These are phyloP conservation scores for Eucalyptus viminalis DNA, from an alignment of 345 rosid species.

Conservation along the genomic window DNA sequence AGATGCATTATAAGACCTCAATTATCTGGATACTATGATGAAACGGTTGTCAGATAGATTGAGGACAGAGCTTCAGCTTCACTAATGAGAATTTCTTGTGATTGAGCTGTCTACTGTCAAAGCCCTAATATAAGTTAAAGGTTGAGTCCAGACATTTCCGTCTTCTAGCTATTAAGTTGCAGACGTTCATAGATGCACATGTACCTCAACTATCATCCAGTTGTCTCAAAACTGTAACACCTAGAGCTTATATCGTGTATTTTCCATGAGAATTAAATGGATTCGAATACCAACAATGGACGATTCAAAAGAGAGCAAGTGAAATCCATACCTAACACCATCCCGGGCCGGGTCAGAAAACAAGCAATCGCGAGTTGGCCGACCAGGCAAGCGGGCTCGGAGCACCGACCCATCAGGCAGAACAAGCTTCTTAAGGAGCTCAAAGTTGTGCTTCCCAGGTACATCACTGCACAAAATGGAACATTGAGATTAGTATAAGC, in stretches of 20 bases:
- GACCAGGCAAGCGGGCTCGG: constrained; percentile 76
- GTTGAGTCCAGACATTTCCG: not conserved
- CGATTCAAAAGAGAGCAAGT: not conserved
- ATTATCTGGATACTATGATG: not conserved
- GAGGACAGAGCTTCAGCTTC: not conserved
- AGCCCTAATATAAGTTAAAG: not conserved
- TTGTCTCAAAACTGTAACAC: not conserved
- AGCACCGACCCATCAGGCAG: constrained; percentile 89
- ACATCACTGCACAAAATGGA: constrained; percentile 49
- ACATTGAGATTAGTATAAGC: not conserved
- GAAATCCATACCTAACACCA: constrained; percentile 42
- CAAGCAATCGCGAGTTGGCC: constrained; percentile 84
- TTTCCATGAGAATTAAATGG: not conserved
- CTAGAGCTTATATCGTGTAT: not conserved
- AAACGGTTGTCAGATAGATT: not conserved
- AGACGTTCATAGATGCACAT: not conserved
- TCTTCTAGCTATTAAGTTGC: not conserved
- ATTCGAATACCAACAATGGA: not conserved
- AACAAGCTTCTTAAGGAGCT: constrained; percentile 63
- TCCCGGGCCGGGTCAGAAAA: constrained; percentile 85
- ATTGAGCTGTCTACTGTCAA: not conserved
- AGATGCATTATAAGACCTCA: not conserved
- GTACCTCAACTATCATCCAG: not conserved
- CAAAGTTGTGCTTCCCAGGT: constrained; percentile 89
- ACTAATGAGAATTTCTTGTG: not conserved